phyloP scores from a whole-genome alignment of 768 basidiomycete species.

The Russula compacta region DNA sequence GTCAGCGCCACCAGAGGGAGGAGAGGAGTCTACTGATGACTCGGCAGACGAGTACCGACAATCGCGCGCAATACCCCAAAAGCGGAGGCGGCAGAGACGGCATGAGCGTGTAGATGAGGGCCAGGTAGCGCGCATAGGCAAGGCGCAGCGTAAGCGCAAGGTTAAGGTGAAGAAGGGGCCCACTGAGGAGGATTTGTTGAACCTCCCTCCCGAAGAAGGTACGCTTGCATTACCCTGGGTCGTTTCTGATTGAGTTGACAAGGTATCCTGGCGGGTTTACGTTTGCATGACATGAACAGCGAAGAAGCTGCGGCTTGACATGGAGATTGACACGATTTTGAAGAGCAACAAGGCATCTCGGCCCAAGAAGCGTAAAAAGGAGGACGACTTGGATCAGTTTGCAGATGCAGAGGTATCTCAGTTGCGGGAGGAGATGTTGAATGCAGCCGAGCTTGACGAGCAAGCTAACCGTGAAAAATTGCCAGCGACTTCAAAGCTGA shows the following conservation, averaged over 20 bases:
- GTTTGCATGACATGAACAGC: slow-evolving; percentile 35
- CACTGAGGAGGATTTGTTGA: slow-evolving; percentile 56
- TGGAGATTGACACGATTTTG: slow-evolving; percentile 79
- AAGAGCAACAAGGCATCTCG: slow-evolving; percentile 66
- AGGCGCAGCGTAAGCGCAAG: slow-evolving; percentile 48
- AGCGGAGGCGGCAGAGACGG: slow-evolving; percentile 20
- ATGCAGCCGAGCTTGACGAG: slow-evolving; percentile 77
- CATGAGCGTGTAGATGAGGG: slow-evolving; percentile 21
- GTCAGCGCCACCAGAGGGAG: slow-evolving; percentile 26
- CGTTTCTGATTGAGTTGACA: neutral
- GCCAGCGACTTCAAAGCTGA: slow-evolving; percentile 80
- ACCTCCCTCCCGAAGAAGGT: slow-evolving; percentile 76
- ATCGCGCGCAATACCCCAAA: slow-evolving; percentile 24
- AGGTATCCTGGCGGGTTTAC: neutral
- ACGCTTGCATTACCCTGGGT: slow-evolving; percentile 10
- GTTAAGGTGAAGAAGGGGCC: slow-evolving; percentile 23
- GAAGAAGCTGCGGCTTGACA: slow-evolving; percentile 67
- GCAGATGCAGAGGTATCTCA: slow-evolving; percentile 87
- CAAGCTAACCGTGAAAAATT: slow-evolving; percentile 68
- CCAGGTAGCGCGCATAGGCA: slow-evolving; percentile 29
- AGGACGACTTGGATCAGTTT: slow-evolving; percentile 76
- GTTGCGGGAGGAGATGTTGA: slow-evolving; percentile 83
- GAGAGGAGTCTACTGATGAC: slow-evolving; percentile 32
- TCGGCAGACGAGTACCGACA: slow-evolving; percentile 48
- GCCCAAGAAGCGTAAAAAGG: slow-evolving; percentile 64